Evolutionary conservation across 306 rosid species (phyloP), one percentile per base, ranked within the genome.

Genomic region (Mimosa bimucronata): DNA sequence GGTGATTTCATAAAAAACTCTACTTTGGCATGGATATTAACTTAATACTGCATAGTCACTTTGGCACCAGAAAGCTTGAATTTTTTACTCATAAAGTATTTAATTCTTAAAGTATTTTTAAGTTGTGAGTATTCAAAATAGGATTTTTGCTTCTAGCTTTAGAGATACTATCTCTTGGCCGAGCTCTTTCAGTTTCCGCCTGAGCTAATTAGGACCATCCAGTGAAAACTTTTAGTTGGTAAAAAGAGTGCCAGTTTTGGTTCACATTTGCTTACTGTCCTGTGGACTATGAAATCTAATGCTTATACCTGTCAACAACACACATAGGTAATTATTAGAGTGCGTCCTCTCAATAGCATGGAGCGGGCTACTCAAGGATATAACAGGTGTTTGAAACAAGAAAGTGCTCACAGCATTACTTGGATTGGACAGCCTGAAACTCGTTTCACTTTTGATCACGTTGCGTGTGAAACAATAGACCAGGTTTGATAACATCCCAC

Each of bases 401-500:
- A 95, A 60, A 85, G 89, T 76, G 74, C 97, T 82, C 97, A 95
- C 30, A 76, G 86, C 64, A 86, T 95, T 72, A 74, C 85, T 52
- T 95, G 97, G 96, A 86, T 93, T 67, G 99, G 97, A 76, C 98
- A 95, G 16, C 97, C 93, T 3, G 99, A 95, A 87, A 75, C 86
- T 76, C 88, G 93, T 71, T 92, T 91, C 83, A 91, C 98, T 23
- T 95, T 95, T 91, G 99, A 95, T 45, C 99, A 95, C 37, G 99
- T 93, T 50, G 98, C 99, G 14, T 95, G 99, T 82, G 99, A 95
- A 83, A 95, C 96, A 50, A 90, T 91, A 52, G 97, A 91, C 80
- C 99, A 95, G 96, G 99, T 92, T 65, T 55, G 82, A 18, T 78
- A 48, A 14, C 81, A 40, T 74, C 76, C 76, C 40, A 64, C n/a